phyloP scores from a whole-genome alignment of 2,329 filamentous ascomycete genomes.

The Paracoccidioides brasiliensis region DNA sequence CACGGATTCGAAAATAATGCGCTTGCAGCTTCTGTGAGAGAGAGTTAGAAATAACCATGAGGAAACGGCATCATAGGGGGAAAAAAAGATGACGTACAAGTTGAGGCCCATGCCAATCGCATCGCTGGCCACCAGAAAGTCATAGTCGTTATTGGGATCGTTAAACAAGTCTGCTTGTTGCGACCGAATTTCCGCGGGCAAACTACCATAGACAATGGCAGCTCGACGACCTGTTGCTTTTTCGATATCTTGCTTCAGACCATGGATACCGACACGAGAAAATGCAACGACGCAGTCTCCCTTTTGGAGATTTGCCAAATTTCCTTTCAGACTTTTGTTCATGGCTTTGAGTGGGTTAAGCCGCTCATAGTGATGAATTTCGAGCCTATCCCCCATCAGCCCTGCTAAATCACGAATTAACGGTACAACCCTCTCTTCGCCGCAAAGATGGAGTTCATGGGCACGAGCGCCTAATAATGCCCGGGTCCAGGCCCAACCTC shows the following conservation, averaged over 20 bases:
- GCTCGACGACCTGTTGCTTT: conserved; percentile 61
- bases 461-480: conserved; percentile 78
- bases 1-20: conserved; percentile 72
- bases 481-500: conserved; percentile 91
- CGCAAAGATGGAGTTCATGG: conserved; percentile 83
- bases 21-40: conserved; percentile 53
- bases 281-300: conserved; percentile 88
- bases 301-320: conserved; percentile 58
- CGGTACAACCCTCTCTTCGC: conserved; percentile 69
- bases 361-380: conserved; percentile 72
- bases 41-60: conserved; percentile 1
- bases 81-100: conserved; percentile 41
- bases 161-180: conserved; percentile 91
- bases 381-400: conserved; percentile 65
- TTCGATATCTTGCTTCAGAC: conserved; percentile 67
- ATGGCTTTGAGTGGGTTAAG: conserved; percentile 64
- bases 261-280: conserved; percentile 67
- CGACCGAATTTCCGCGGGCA: conserved; percentile 85
- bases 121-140: conserved; percentile 85
- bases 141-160: conserved; percentile 87
- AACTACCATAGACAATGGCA: conserved; percentile 80
- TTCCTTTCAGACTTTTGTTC: conserved; percentile 47
- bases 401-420: conserved; percentile 67
- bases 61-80: background rate
- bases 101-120: conserved; percentile 97